Evolutionary conservation across 2,329 filamentous ascomycete species (phyloP), one percentile per base, ranked within the genome.

Genomic region (Diaporthe australafricana): DNA sequence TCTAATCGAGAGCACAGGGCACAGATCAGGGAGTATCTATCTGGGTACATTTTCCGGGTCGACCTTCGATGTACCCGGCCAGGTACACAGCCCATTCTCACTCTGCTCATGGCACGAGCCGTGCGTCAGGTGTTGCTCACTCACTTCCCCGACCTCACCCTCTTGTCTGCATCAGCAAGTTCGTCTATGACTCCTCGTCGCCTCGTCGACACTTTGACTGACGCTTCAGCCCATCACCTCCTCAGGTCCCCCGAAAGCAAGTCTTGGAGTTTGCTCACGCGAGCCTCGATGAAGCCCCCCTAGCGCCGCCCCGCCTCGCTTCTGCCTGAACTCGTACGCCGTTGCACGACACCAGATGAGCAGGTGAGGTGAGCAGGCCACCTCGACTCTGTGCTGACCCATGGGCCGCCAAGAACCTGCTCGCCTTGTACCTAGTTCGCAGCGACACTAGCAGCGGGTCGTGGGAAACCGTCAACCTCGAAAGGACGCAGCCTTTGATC

Each of bases 261-360:
- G 38, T 30, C 8, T 47, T 22, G 40, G 20, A 25, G 42, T 48
- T 14, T 47, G 11, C 57, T 5, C 38, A 45, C 38, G n/a, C 45
- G 45, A 50, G n/a, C 60, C 27, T 50, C 60, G 30, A 20, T 20
- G n/a, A 17, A 50, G 8, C 20, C 16, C 57, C 40, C 17, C 27
- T 60, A 48, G 42, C 30, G 42, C 42, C 30, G n/a, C 22, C 57
- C 47, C 14, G 9, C 52, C 60, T 63, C 60, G 60, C 60, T 63
- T 63, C 60, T 63, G 60, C 60, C 42, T 65, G 42, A 12, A 65
- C n/a, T 65, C 45, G 60, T 65, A 45, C 45, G 45, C 60, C 60
- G 60, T 65, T 9, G 30, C 60, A 65, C 60, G 7, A 65, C 60
- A 50, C 32, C 30, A 50, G 60, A 30, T 50, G 60, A 65, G 60